A percentile compares a stretch with the other conserved stretches of the same genome.
phyloP scores from a whole-genome alignment of 192 early-diverging fungal genomes.

The Dissophora globulifera region DNA sequence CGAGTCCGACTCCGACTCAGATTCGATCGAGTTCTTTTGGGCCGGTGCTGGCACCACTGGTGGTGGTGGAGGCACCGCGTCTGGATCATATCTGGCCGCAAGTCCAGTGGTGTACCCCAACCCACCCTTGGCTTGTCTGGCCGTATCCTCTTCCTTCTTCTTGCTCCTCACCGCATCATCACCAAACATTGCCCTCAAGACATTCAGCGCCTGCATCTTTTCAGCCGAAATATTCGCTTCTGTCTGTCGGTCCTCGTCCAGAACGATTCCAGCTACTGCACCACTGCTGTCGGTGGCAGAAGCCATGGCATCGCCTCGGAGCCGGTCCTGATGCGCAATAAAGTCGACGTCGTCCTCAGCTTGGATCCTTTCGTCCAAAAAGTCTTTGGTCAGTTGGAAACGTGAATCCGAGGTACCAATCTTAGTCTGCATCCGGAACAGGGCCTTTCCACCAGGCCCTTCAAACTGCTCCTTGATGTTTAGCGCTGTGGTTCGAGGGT shows the following conservation, averaged over 20 bases:
- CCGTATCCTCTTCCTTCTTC: slow-evolving; percentile 49
- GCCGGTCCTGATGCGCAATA: slow-evolving; percentile 40
- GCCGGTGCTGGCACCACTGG: not conserved
- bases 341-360: slow-evolving; percentile 42
- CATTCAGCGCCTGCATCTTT: slow-evolving; percentile 59
- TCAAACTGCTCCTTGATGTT: slow-evolving; percentile 64
- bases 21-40: not conserved
- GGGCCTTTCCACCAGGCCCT: slow-evolving; percentile 58
- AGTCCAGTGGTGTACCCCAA: slow-evolving; percentile 39
- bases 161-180: slow-evolving; percentile 45
- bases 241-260: slow-evolving; percentile 55
- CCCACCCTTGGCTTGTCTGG: slow-evolving; percentile 41
- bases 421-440: slow-evolving; percentile 59
- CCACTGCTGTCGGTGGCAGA: too few relatives aligned
- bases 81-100: slow-evolving; percentile 62
- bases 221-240: slow-evolving; percentile 53
- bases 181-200: slow-evolving; percentile 64
- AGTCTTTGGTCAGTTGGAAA: slow-evolving; percentile 63
- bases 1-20: slow-evolving; percentile 13
- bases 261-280: slow-evolving; percentile 9
- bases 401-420: slow-evolving; percentile 60
- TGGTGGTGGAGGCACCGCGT: slow-evolving; percentile 50
- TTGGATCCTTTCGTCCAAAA: slow-evolving; percentile 56
- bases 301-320: slow-evolving; percentile 21
- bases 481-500: too few relatives aligned